Base-by-base conservation (phyloP, 1,284 basidiomycete species). In the Heterobasidion irregulare region DNA sequence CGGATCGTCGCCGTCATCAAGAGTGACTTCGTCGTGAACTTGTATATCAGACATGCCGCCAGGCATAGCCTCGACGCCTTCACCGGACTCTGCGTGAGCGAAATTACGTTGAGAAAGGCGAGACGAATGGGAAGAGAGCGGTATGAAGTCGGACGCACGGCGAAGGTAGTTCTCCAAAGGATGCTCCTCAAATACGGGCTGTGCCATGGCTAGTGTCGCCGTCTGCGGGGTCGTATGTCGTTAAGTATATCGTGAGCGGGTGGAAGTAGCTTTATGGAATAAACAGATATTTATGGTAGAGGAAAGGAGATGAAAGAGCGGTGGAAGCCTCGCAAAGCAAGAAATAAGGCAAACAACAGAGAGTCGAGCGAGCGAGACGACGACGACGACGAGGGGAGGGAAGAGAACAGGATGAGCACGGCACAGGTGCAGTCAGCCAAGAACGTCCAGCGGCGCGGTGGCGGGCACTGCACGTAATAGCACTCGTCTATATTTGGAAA, bases 121-220 rank as follows among this genome's bases (percentile, higher is more conserved):
- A 60, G 34, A 8, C 32, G 18, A 35, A 32, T 62, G 53, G 52
- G 8, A 19, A 56, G 32, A 55, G 13, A 16, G 48, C 13, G n/a
- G 36, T 47, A 47, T 19, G 46, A 48, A 16, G 48, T 53, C 35
- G 35, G 2, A 70, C 79, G 51, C 57, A 86, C 88, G 82, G 75
- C 76, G 73, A 53, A 91, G 72, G 66, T 91, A 91, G 60, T 82
- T 77, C 64, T 84, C 80, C 46, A 91, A 76, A 46, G 88, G 88
- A 63, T 89, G 87, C 56, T 87, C 80, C 61, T 88, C 80, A 69
- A 86, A 89, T 60, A 89, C 68, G 58, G 88, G 77, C 72, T 90
- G 84, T 36, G 88, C 88, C 88, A 91, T 91, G 51, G 38, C 38
- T 41, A 7, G 38, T 41, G 38, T 41, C 38, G 38, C 38, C 12